Evolutionary conservation across 2,329 filamentous ascomycete species (phyloP).

Genomic region (Colletotrichum horii): DNA sequence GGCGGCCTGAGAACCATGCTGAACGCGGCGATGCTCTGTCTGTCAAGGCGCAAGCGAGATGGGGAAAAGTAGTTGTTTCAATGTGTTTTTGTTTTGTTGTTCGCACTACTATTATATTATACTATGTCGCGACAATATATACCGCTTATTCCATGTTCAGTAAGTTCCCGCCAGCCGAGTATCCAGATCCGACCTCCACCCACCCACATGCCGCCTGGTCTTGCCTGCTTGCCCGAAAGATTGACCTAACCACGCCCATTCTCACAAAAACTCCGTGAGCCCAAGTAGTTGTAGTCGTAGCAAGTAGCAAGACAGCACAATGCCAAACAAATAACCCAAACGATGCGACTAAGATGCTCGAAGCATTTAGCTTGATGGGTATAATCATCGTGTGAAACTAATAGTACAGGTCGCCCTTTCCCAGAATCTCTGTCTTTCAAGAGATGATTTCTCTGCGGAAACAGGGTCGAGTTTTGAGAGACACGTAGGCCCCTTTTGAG

Average conservation of each 20-base stretch:
- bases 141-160: neutral
- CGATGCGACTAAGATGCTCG: slow-evolving; percentile 7
- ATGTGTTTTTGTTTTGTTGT: neutral
- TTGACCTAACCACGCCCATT: neutral
- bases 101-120: slow-evolving; percentile 14
- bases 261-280: neutral
- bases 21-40: too few species aligned
- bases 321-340: neutral
- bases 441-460: neutral
- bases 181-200: neutral
- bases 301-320: neutral
- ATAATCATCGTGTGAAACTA: slow-evolving; percentile 20
- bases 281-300: neutral
- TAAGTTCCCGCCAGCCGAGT: neutral
- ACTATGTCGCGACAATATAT: slow-evolving; percentile 5
- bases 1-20: neutral
- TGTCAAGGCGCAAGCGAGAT: neutral
- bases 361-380: slow-evolving; percentile 12
- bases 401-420: slow-evolving; percentile 12
- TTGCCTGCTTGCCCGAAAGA: neutral
- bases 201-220: too few species aligned
- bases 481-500: neutral
- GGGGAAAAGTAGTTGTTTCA: neutral
- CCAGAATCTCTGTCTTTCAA: neutral
- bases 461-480: neutral